Evolutionary conservation across 2,329 filamentous ascomycete genomes (phyloP).

Genomic region (Pestalotiopsis sp.): DNA sequence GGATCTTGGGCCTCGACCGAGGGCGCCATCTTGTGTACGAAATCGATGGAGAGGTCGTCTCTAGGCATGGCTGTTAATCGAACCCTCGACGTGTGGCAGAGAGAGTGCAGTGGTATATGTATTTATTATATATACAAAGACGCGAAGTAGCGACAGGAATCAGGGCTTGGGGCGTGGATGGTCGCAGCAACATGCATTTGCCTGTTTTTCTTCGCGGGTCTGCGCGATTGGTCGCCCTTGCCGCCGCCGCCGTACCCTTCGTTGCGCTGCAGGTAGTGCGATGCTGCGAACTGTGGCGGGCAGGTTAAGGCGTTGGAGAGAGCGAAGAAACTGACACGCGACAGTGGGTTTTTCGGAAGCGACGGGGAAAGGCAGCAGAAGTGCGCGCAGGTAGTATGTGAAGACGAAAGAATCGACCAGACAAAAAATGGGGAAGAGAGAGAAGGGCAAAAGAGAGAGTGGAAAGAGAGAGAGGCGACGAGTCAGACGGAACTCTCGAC

Average conservation of each 20-base stretch:
- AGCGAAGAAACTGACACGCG: neutral
- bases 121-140: slow-evolving; percentile 26
- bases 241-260: neutral
- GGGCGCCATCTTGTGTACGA: slow-evolving; percentile 67
- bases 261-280: neutral
- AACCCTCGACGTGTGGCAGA: slow-evolving; percentile 26
- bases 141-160: slow-evolving; percentile 17
- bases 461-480: neutral
- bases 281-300: neutral
- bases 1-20: slow-evolving; percentile 62
- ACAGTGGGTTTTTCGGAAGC: neutral
- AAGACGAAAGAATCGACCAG: neutral
- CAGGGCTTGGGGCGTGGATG: neutral
- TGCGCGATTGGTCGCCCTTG: neutral
- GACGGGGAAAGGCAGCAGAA: neutral
- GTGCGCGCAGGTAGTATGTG: neutral
- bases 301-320: neutral
- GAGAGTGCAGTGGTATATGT: slow-evolving; percentile 17
- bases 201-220: slow-evolving; percentile 13
- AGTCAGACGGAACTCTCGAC: neutral
- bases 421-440: slow-evolving; percentile 16
- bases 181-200: neutral
- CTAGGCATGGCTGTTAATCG: slow-evolving; percentile 70
- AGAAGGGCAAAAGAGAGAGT: slow-evolving; percentile 14
- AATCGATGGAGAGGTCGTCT: slow-evolving; percentile 74